Conservation (phyloP, 768 basidiomycete species). For the Rhodotorula diobovata region DNA sequence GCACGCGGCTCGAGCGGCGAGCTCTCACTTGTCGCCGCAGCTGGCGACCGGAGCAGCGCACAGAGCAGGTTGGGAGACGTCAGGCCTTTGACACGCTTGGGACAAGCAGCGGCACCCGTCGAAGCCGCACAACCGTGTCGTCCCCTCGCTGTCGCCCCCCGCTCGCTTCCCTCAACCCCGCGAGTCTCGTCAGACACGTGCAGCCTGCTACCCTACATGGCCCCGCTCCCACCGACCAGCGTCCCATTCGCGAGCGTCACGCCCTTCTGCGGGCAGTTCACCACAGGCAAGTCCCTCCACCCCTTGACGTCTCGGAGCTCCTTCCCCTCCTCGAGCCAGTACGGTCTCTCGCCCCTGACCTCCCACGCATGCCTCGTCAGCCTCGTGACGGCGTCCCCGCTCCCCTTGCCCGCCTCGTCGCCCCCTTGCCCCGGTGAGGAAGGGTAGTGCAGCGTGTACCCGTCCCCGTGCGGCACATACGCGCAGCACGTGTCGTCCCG, state of each 20-base stretch:
- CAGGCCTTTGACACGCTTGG: too few relatives aligned
- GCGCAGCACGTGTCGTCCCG: slow-evolving; percentile 35
- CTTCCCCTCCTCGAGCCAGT: slow-evolving; percentile 10
- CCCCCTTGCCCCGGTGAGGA: neutral
- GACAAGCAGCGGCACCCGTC: too few relatives aligned
- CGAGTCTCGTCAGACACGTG: too few relatives aligned
- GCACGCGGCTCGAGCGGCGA: too few relatives aligned
- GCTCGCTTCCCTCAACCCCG: too few relatives aligned
- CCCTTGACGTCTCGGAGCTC: neutral
- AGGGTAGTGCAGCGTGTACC: slow-evolving; percentile 42
- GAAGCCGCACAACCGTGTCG: too few relatives aligned
- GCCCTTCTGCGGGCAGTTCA: slow-evolving; percentile 31
- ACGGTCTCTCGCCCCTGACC: slow-evolving; percentile 19
- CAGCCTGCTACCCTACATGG: too few relatives aligned
- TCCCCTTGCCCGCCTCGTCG: neutral
- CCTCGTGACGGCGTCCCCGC: slow-evolving; percentile 4
- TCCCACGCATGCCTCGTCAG: slow-evolving; percentile 31
- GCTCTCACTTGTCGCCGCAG: too few relatives aligned
- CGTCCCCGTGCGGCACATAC: slow-evolving; percentile 44
- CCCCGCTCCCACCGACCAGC: neutral
- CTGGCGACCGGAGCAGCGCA: too few relatives aligned
- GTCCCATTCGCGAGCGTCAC: slow-evolving; percentile 21
- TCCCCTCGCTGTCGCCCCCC: too few relatives aligned
- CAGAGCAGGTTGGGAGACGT: too few relatives aligned
- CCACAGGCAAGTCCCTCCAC: slow-evolving; percentile 17